Conservation (phyloP, 768 basidiomycete genomes). For the Fomitopsis serialis region DNA sequence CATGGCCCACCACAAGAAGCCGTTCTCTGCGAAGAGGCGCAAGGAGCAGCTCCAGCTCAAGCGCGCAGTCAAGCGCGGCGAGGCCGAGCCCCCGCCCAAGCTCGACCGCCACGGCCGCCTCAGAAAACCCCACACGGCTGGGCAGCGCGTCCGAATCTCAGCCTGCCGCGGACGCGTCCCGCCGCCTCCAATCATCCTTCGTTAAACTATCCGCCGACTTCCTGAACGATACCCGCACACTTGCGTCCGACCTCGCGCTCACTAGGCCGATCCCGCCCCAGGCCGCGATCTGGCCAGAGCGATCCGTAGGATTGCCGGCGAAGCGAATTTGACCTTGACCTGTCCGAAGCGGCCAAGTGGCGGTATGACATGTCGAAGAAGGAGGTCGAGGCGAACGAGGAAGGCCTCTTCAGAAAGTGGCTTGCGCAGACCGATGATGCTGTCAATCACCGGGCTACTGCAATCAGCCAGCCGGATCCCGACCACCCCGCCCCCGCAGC, state of each 20-base stretch:
- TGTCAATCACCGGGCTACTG: slow-evolving; percentile 42
- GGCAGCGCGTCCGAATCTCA: neutral
- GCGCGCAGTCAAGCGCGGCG: slow-evolving; percentile 82
- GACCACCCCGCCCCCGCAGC: slow-evolving; percentile 3
- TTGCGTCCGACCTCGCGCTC: slow-evolving; percentile 51
- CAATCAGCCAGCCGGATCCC: neutral
- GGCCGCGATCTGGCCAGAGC: slow-evolving; percentile 31
- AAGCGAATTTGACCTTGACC: slow-evolving; percentile 17
- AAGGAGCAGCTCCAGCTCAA: slow-evolving; percentile 72
- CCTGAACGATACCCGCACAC: slow-evolving; percentile 50
- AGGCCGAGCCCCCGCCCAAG: slow-evolving; percentile 33
- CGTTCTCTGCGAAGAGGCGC: slow-evolving; percentile 62
- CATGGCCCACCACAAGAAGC: slow-evolving; percentile 31
- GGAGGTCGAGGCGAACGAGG: slow-evolving; percentile 88
- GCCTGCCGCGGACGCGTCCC: slow-evolving; percentile 35
- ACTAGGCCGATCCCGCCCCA: slow-evolving; percentile 48
- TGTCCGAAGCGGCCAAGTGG: slow-evolving; percentile 79
- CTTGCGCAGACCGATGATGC: slow-evolving; percentile 54
- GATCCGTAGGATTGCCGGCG: neutral
- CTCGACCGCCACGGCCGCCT: slow-evolving; percentile 27
- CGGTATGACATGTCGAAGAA: slow-evolving; percentile 79
- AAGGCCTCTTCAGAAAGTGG: slow-evolving; percentile 80
- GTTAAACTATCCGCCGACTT: slow-evolving; percentile 53
- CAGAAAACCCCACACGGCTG: neutral
- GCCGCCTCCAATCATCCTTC: slow-evolving; percentile 66